Conservation (phyloP, 352 stramenopile species). For the Elongisporangium senticosum region DNA sequence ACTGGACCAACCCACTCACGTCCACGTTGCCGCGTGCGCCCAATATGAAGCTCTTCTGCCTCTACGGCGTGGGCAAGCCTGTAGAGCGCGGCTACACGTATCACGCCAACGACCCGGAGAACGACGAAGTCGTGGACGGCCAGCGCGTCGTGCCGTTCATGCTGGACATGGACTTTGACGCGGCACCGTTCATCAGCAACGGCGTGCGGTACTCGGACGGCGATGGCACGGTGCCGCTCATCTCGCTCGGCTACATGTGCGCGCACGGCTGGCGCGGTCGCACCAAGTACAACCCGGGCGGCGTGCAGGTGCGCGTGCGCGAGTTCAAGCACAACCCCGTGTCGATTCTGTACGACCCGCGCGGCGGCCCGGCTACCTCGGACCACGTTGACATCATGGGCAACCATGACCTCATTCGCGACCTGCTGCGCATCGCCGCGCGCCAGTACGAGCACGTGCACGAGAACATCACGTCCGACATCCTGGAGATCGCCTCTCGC, state of each 20-base stretch:
- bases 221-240: constrained; percentile 90
- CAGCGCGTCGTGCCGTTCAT: constrained; percentile 55
- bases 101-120: constrained; percentile 30
- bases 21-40: constrained; percentile 86
- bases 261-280: constrained; percentile 71
- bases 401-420: constrained; percentile 87
- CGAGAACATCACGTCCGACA: constrained; percentile 63
- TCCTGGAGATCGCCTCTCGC: constrained; percentile 56
- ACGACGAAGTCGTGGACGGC: constrained; percentile 29
- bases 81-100: constrained; percentile 86
- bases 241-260: constrained; percentile 95
- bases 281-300: constrained; percentile 80
- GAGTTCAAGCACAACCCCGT: constrained; percentile 74
- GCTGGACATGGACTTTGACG: constrained; percentile 53
- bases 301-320: constrained; percentile 81
- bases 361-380: constrained; percentile 63
- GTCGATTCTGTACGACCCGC: constrained; percentile 66
- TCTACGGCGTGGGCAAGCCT: constrained; percentile 91
- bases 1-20: constrained; percentile 88
- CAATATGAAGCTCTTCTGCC: constrained; percentile 92
- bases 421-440: constrained; percentile 55
- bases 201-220: constrained; percentile 88
- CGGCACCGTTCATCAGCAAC: constrained; percentile 64
- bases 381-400: constrained; percentile 96
- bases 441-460: constrained; percentile 68